Conservation (phyloP, 192 early-diverging fungal species). For the Backusella westeae region DNA sequence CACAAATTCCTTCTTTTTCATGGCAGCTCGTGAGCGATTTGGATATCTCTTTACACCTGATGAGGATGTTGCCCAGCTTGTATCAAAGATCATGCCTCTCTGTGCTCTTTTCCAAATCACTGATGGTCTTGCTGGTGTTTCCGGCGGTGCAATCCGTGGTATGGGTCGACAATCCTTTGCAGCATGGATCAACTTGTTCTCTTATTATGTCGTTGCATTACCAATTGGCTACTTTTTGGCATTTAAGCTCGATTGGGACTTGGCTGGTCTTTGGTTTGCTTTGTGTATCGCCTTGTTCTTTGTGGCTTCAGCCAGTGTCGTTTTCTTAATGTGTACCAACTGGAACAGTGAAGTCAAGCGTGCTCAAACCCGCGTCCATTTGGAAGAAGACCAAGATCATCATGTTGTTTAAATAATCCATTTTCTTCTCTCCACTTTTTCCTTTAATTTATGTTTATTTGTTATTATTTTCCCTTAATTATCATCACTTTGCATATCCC, state of each 20-base stretch:
- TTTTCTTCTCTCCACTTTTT: not conserved
- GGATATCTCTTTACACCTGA: conserved; percentile 73
- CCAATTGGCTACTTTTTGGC: conserved; percentile 62
- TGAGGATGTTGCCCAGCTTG: conserved; percentile 61
- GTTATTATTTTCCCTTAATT: not conserved
- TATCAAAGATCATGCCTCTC: conserved; percentile 76
- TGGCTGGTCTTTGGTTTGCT: conserved; percentile 64
- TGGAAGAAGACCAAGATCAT: conserved; percentile 9
- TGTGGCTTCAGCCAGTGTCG: not conserved
- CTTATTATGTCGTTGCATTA: conserved; percentile 69
- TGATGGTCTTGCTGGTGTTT: conserved; percentile 60
- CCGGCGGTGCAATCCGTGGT: conserved; percentile 72
- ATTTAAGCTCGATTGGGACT: conserved; percentile 50
- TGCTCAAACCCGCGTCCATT: conserved; percentile 19
- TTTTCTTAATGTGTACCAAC: conserved; percentile 18
- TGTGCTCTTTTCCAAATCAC: conserved; percentile 76
- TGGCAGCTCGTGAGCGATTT: conserved; percentile 50
- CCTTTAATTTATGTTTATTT: not conserved
- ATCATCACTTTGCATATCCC: not conserved
- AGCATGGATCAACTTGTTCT: conserved; percentile 52
- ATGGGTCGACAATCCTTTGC: conserved; percentile 73
- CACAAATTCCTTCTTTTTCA: conserved; percentile 51
- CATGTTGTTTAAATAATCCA: not conserved
- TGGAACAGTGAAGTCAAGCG: conserved; percentile 27
- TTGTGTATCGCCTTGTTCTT: conserved; percentile 44